phyloP scores from a whole-genome alignment of 108 stramenopile genomes.

The Ochromonas danica region DNA sequence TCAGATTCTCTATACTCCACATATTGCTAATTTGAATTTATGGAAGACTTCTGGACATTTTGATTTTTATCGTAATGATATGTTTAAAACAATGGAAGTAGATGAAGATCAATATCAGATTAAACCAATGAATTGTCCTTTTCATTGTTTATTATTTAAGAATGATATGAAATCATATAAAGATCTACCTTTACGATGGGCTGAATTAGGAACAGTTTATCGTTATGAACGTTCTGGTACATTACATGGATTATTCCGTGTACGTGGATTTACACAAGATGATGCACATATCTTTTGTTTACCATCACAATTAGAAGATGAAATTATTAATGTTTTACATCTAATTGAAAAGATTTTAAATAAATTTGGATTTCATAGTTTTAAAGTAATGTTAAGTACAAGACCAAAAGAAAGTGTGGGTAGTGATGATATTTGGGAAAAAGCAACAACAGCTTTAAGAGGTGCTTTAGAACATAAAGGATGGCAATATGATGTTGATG shows the following conservation, averaged over 20 bases:
- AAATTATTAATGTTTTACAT: slow-evolving; percentile 84
- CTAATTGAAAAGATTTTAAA: slow-evolving; percentile 79
- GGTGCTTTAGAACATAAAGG: slow-evolving; percentile 78
- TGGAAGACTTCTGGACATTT: slow-evolving; percentile 98
- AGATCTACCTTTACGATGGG: slow-evolving; percentile 40
- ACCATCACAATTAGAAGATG: slow-evolving; percentile 87
- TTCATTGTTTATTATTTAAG: slow-evolving; percentile 80
- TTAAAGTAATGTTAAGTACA: slow-evolving; percentile 91
- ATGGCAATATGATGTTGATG: slow-evolving; percentile 86
- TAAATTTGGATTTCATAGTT: slow-evolving; percentile 88
- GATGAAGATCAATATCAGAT: slow-evolving; percentile 91
- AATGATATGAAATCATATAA: slow-evolving; percentile 26
- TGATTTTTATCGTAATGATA: slow-evolving; percentile 93
- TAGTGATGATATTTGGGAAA: slow-evolving; percentile 87
- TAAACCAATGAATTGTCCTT: slow-evolving; percentile 99
- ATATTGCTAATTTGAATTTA: slow-evolving; percentile 90
- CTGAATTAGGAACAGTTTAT: slow-evolving; percentile 37
- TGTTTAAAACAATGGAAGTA: slow-evolving; percentile 98
- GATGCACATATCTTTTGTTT: slow-evolving; percentile 97
- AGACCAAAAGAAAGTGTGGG: slow-evolving; percentile 91
- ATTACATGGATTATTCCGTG: slow-evolving; percentile 89
- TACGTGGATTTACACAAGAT: slow-evolving; percentile 97
- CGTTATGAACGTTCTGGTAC: slow-evolving; percentile 91
- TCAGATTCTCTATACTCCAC: slow-evolving; percentile 92
- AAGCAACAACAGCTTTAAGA: slow-evolving; percentile 68